phyloP scores from a whole-genome alignment of 1,139 yeast species.

The Blastobotrys niveus region DNA sequence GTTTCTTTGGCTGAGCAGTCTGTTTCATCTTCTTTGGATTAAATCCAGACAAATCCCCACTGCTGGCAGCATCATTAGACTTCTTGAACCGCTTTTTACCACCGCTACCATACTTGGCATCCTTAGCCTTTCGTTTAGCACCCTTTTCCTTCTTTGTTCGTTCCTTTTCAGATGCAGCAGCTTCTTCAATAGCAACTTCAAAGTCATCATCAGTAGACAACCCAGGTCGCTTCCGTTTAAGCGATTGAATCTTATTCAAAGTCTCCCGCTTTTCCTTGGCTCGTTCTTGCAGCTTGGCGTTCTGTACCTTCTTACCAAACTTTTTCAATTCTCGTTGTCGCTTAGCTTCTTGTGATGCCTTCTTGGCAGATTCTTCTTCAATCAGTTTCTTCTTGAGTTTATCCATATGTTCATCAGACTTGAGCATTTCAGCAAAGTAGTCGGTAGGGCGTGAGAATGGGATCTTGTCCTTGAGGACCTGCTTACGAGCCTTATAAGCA shows the following conservation, averaged over 20 bases:
- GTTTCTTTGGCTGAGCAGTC: conserved; percentile 24
- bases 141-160: conserved; percentile 38
- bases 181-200: conserved; percentile 82
- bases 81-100: conserved; percentile 73
- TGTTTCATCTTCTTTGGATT: conserved; percentile 51
- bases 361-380: conserved; percentile 82
- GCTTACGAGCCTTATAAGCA: conserved; percentile 63
- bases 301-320: conserved; percentile 96
- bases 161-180: conserved; percentile 46
- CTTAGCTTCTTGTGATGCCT: conserved; percentile 89
- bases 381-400: conserved; percentile 76
- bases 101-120: conserved; percentile 63
- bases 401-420: conserved; percentile 98
- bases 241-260: conserved; percentile 78
- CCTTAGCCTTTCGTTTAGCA: conserved; percentile 61
- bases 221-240: conserved; percentile 85
- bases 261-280: conserved; percentile 92
- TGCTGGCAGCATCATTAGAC: conserved; percentile 67
- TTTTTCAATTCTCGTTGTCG: conserved; percentile 93
- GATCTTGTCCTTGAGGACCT: conserved; percentile 58
- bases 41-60: conserved; percentile 65
- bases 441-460: conserved; percentile 93
- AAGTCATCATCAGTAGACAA: conserved; percentile 46
- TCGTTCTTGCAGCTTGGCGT: conserved; percentile 88
- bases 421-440: conserved; percentile 97